Evolutionary conservation across 495 filamentous ascomycete genomes (phyloP).

Genomic region (Stereocaulon alpinum): DNA sequence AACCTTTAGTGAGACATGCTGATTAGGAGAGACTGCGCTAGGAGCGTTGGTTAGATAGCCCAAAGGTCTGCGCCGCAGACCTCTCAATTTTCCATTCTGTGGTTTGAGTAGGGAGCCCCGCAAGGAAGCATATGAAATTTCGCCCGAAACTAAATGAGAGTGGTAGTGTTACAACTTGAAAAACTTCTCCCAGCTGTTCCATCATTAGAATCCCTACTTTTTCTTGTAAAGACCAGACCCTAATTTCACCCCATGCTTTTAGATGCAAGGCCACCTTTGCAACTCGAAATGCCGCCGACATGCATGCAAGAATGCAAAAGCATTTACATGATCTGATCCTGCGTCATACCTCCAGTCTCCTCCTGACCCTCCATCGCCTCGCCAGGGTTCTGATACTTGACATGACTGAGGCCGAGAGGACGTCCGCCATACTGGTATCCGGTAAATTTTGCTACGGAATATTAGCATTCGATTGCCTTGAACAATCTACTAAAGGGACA

Average conservation of each 20-base stretch:
- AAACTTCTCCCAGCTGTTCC: neutral
- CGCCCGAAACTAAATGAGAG: neutral
- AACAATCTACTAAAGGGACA: constrained; percentile 20
- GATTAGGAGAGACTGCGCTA: no score
- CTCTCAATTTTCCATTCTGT: neutral
- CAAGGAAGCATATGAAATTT: neutral
- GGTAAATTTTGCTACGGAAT: constrained; percentile 69
- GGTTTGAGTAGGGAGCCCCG: neutral
- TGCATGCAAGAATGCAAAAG: constrained; percentile 1
- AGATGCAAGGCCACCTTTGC: neutral
- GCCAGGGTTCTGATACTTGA: constrained; percentile 68
- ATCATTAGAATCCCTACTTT: neutral
- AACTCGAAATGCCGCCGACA: constrained; percentile 2
- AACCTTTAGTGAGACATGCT: no score
- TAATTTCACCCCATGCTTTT: constrained; percentile 10
- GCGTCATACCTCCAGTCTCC: constrained; percentile 64
- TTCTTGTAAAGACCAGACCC: neutral
- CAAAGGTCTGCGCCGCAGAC: neutral
- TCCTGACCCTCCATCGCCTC: constrained; percentile 75
- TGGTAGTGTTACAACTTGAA: constrained; percentile 4
- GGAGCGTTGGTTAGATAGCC: neutral
- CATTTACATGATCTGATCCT: constrained; percentile 92
- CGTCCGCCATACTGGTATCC: constrained; percentile 96
- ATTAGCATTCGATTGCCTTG: constrained; percentile 13
- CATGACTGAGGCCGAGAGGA: constrained; percentile 82